A percentile compares a stretch with the other conserved stretches of the same genome.
Conservation (phyloP, 179 eudicot genomes). For the Kewa caespitosa region DNA sequence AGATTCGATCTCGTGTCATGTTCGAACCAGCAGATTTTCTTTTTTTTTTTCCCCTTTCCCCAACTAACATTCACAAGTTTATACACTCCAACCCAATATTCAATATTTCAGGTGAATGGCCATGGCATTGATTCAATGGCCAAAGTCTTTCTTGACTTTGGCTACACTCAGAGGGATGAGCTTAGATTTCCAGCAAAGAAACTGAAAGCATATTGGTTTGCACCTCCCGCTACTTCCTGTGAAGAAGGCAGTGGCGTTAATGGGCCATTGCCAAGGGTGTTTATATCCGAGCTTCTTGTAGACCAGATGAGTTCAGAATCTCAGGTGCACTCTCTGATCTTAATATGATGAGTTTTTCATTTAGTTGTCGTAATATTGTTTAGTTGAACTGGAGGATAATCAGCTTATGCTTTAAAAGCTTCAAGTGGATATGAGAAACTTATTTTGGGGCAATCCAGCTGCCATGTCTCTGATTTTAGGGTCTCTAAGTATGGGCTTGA, state of each 20-base stretch:
- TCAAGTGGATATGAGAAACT: neutral
- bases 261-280: conserved; percentile 93
- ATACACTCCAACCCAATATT: neutral
- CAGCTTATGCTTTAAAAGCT: neutral
- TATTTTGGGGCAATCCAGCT: neutral
- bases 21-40: too few relatives aligned
- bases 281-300: conserved; percentile 93
- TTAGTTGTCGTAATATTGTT: neutral
- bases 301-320: conserved; percentile 85
- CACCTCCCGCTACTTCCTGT: conserved; percentile 57
- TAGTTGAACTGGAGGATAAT: neutral
- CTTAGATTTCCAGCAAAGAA: conserved; percentile 91
- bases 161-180: conserved; percentile 75
- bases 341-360: neutral
- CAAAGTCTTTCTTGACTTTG: conserved; percentile 69
- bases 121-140: conserved; percentile 96
- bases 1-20: too few relatives aligned
- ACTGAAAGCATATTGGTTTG: conserved; percentile 89
- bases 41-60: too few relatives aligned
- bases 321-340: conserved; percentile 44
- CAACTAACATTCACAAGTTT: too few relatives aligned
- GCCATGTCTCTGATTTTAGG: neutral
- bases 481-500: neutral
- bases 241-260: conserved; percentile 57
- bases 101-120: conserved; percentile 56